Evolutionary conservation across 495 filamentous ascomycete species (phyloP).

Genomic region (Neurospora sp.): DNA sequence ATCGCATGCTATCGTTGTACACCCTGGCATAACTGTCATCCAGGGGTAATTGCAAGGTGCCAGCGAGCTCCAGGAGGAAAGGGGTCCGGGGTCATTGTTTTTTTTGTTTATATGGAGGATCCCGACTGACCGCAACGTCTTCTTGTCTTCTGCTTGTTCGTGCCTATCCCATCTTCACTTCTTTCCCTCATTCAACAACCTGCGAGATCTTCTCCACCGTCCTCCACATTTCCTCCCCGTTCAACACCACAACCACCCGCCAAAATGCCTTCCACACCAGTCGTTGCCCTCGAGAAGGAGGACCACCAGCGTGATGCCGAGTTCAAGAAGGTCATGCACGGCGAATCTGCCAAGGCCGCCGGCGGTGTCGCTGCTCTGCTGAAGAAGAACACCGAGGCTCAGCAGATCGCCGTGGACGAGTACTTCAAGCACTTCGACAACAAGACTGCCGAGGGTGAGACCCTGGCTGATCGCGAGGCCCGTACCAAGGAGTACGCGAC

Average conservation of each 20-base stretch:
- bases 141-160: not conserved
- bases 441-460: slow-evolving; percentile 75
- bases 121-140: not conserved
- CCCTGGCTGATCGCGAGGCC: slow-evolving; percentile 67
- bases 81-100: not conserved
- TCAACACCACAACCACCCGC: slow-evolving; percentile 2
- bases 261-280: slow-evolving; percentile 54
- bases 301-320: slow-evolving; percentile 83
- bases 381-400: slow-evolving; percentile 68
- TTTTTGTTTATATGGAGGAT: not conserved
- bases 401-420: slow-evolving; percentile 86
- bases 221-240: not conserved
- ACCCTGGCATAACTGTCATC: slow-evolving; percentile 1
- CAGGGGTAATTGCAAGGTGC: not conserved
- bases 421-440: slow-evolving; percentile 99
- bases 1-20: not conserved
- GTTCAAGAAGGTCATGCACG: slow-evolving; percentile 89
- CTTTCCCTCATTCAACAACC: not conserved
- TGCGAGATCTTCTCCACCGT: not conserved
- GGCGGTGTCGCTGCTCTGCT: slow-evolving; percentile 79
- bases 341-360: slow-evolving; percentile 59
- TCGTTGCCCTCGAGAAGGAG: slow-evolving; percentile 63
- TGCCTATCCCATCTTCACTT: slow-evolving; percentile 2
- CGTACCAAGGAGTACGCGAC: slow-evolving; percentile 89
- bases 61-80: not conserved